Percentiles rank a stretch among this genome's conserved stretches.
Conservation (phyloP, 2,329 filamentous ascomycete genomes). For the Sphaerulina vaccinii region DNA sequence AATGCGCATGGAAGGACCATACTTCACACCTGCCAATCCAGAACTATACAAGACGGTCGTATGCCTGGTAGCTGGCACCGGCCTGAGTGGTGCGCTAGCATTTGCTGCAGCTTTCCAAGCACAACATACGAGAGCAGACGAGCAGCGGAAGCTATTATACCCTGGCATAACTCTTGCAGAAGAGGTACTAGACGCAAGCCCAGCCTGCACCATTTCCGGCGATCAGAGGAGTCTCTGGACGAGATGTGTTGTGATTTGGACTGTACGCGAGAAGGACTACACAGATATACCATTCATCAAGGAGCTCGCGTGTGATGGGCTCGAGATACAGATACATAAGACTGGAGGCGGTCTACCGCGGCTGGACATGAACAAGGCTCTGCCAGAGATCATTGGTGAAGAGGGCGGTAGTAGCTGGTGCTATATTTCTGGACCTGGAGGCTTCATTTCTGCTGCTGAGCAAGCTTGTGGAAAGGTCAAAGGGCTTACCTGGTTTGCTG, state of each 20-base stretch:
- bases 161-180: background rate
- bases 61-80: slow-evolving; percentile 22
- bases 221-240: slow-evolving; percentile 3
- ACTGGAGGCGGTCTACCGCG: slow-evolving; percentile 12
- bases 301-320: slow-evolving; percentile 15
- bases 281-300: slow-evolving; percentile 11
- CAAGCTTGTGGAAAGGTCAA: slow-evolving; percentile 7
- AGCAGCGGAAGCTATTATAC: background rate
- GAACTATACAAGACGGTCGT: slow-evolving; percentile 16
- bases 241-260: slow-evolving; percentile 20
- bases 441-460: slow-evolving; percentile 16
- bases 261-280: slow-evolving; percentile 14
- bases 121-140: background rate
- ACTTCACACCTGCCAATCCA: slow-evolving; percentile 19
- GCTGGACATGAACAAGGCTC: slow-evolving; percentile 4
- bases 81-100: slow-evolving; percentile 23
- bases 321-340: slow-evolving; percentile 14
- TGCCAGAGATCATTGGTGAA: slow-evolving; percentile 7
- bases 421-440: slow-evolving; percentile 18
- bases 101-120: slow-evolving; percentile 17
- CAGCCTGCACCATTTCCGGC: background rate
- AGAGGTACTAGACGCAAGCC: background rate
- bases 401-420: slow-evolving; percentile 8
- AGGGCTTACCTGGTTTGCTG: slow-evolving; percentile 15
- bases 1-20: slow-evolving; percentile 20